Conservation (phyloP, 352 stramenopile species). For the Phytophthora meadii region DNA sequence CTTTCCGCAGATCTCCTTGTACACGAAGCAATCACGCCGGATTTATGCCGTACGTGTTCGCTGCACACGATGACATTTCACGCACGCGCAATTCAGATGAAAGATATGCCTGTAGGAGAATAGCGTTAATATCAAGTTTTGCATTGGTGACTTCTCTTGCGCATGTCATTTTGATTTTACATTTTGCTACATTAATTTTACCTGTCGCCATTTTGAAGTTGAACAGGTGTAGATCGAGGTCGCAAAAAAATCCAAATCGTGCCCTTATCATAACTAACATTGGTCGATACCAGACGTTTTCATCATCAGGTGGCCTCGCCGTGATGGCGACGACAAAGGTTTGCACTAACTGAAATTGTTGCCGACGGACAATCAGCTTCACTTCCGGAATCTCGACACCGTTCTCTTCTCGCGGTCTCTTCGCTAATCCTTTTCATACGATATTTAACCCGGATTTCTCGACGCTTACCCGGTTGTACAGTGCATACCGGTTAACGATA, state of each 20-base stretch:
- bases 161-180: no score
- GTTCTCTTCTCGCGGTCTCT: background rate
- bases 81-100: no score
- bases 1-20: no score
- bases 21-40: no score
- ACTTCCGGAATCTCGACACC: background rate
- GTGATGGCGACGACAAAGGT: background rate
- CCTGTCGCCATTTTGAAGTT: no score
- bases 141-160: no score
- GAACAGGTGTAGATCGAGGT: no score
- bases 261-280: background rate
- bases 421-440: background rate
- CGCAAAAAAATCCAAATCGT: background rate
- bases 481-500: background rate
- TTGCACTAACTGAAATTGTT: background rate
- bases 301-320: background rate
- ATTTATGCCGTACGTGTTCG: no score
- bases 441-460: background rate
- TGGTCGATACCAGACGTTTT: background rate
- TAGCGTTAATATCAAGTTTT: no score
- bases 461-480: background rate
- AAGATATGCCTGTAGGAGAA: no score
- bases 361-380: background rate
- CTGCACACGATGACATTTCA: no score
- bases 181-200: no score